Evolutionary conservation across 2,329 filamentous ascomycete genomes (phyloP).

Genomic region (Pseudocercospora macadamiae): DNA sequence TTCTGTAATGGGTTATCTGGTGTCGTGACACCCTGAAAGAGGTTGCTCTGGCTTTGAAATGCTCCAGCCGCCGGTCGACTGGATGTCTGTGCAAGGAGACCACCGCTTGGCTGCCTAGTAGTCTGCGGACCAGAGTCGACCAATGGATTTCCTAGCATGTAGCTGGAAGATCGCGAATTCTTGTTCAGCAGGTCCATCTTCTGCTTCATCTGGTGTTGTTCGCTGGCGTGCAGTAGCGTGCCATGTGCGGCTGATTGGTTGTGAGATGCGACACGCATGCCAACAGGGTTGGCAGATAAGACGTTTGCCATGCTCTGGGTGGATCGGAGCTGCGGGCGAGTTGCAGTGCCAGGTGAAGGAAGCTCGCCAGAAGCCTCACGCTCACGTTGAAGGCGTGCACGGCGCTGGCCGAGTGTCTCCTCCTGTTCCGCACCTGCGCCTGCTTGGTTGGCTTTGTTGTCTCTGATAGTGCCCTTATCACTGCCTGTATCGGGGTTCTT

Average conservation of each 20-base stretch:
- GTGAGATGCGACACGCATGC: slow-evolving; percentile 17
- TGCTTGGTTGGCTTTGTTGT: slow-evolving; percentile 14
- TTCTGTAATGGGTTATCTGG: slow-evolving; percentile 5
- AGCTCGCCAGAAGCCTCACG: slow-evolving; percentile 49
- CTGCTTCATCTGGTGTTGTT: slow-evolving; percentile 38
- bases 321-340: slow-evolving; percentile 39
- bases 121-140: slow-evolving; percentile 33
- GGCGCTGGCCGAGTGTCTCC: slow-evolving; percentile 78
- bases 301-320: slow-evolving; percentile 65
- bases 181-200: slow-evolving; percentile 41
- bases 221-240: slow-evolving; percentile 43
- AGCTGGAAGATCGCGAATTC: slow-evolving; percentile 37
- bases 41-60: slow-evolving; percentile 31
- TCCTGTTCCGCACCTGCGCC: slow-evolving; percentile 54
- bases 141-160: slow-evolving; percentile 27
- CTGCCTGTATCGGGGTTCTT: slow-evolving; percentile 41
- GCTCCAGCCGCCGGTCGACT: slow-evolving; percentile 35
- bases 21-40: slow-evolving; percentile 8
- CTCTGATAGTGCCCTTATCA: slow-evolving; percentile 32
- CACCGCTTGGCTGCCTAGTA: slow-evolving; percentile 35
- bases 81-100: slow-evolving; percentile 24
- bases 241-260: slow-evolving; percentile 34
- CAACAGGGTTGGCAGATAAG: slow-evolving; percentile 50
- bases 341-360: slow-evolving; percentile 49
- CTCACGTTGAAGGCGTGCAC: slow-evolving; percentile 72